Evolutionary conservation across 108 stramenopile genomes (phyloP).

Genomic region (Skeletonema marinoi): DNA sequence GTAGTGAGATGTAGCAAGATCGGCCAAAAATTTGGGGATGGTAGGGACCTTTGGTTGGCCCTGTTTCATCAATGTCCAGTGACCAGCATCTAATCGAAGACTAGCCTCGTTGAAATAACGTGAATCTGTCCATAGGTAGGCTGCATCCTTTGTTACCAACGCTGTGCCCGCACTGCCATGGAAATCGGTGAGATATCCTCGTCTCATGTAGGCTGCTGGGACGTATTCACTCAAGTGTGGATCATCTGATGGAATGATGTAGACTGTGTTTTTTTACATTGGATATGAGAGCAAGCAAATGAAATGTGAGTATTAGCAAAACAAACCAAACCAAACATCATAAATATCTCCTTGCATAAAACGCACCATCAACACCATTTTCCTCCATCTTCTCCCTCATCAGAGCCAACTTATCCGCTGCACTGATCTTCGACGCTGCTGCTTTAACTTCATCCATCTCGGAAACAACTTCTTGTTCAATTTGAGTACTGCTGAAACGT

Average conservation of each 20-base stretch:
- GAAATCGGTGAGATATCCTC: slow-evolving; percentile 91
- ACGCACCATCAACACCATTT: slow-evolving; percentile 58
- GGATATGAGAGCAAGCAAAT: neutral
- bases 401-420: slow-evolving; percentile 53
- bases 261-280: slow-evolving; percentile 28
- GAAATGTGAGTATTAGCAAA: slow-evolving; percentile 5
- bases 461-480: neutral
- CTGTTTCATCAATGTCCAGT: slow-evolving; percentile 88
- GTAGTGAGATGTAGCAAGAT: slow-evolving; percentile 50
- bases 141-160: slow-evolving; percentile 65
- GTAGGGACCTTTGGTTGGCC: slow-evolving; percentile 73
- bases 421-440: slow-evolving; percentile 34
- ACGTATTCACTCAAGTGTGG: slow-evolving; percentile 97
- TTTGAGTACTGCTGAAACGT: slow-evolving; percentile 5
- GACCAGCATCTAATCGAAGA: slow-evolving; percentile 63
- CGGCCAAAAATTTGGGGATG: slow-evolving; percentile 64
- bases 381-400: slow-evolving; percentile 70
- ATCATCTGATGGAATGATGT: slow-evolving; percentile 87
- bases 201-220: slow-evolving; percentile 86
- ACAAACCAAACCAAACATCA: neutral
- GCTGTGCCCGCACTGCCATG: slow-evolving; percentile 96
- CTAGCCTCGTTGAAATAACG: slow-evolving; percentile 95
- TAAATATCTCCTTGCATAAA: neutral
- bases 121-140: slow-evolving; percentile 95
- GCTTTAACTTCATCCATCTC: slow-evolving; percentile 13